These are phyloP conservation scores for Aquilaria agallochum DNA, from an alignment of 441 rosid species.

Conservation along the genomic window DNA sequence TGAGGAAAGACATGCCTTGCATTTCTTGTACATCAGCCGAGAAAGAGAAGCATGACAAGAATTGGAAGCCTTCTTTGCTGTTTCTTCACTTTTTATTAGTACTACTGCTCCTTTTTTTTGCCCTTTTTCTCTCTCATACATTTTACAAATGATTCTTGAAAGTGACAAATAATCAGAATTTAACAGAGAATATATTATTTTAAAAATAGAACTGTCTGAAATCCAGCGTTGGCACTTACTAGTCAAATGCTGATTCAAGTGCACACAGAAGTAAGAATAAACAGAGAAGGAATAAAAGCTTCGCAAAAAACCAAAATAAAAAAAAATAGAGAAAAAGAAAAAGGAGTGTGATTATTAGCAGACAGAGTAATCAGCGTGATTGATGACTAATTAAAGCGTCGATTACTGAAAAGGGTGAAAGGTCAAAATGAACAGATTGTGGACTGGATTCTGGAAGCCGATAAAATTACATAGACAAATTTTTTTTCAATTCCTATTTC, in stretches of 20 bases:
- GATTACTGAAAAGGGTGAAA: constrained; percentile 17
- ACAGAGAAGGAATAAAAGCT: not conserved
- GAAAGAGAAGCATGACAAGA: constrained; percentile 30
- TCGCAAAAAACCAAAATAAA: not conserved
- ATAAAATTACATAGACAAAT: constrained; percentile 2
- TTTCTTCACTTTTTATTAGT: constrained; percentile 19
- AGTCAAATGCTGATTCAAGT: constrained; percentile 2
- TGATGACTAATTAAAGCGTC: constrained; percentile 17
- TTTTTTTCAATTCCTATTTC: no score
- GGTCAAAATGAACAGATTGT: constrained; percentile 18
- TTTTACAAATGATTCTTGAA: constrained; percentile 12
- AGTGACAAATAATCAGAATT: constrained; percentile 31
- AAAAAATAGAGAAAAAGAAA: not conserved
- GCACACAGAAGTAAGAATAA: constrained; percentile 5
- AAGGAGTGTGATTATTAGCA: constrained; percentile 8
- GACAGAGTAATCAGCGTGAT: constrained; percentile 21
- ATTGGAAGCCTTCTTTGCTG: constrained; percentile 26
- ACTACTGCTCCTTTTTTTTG: not conserved
- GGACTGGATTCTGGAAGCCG: not conserved
- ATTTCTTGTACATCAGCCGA: constrained; percentile 21
- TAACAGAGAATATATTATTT: not conserved
- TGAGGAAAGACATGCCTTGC: constrained; percentile 38
- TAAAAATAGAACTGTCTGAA: not conserved
- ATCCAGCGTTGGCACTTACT: not conserved
- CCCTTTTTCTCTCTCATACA: not conserved